These are phyloP conservation scores for Vinca minor DNA, from an alignment of 257 asterid species.

Conservation along the genomic window DNA sequence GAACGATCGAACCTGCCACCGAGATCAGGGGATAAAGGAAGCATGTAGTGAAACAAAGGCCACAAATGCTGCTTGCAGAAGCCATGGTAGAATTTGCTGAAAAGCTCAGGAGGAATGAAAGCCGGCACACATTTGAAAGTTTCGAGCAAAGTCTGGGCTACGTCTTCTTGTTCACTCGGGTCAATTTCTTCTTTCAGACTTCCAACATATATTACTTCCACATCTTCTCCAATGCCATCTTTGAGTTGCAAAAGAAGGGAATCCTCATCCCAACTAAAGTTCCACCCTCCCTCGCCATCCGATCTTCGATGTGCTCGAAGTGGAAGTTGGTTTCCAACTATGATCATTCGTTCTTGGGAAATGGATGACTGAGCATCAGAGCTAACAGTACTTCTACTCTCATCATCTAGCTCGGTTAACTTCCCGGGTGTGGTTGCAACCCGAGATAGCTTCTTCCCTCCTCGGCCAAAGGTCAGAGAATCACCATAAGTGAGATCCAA, in stretches of 20 bases:
- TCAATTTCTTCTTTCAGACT: slow-evolving; percentile 67
- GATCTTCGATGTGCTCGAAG: slow-evolving; percentile 45
- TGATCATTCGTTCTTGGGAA: slow-evolving; percentile 62
- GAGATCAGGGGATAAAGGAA: slow-evolving; percentile 81
- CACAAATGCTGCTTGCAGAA: slow-evolving; percentile 80
- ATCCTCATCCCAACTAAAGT: slow-evolving; percentile 81
- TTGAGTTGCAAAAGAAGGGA: slow-evolving; percentile 76
- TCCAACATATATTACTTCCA: slow-evolving; percentile 71
- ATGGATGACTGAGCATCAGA: slow-evolving; percentile 75
- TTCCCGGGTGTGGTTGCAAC: slow-evolving; percentile 77
- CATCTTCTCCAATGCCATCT: slow-evolving; percentile 78
- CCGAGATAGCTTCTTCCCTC: slow-evolving; percentile 52
- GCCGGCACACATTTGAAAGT: slow-evolving; percentile 83
- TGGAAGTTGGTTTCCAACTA: slow-evolving; percentile 79
- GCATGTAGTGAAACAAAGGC: slow-evolving; percentile 94
- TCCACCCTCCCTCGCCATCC: slow-evolving; percentile 45
- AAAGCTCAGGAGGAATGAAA: slow-evolving; percentile 65
- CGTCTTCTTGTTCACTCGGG: slow-evolving; percentile 55
- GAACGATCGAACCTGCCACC: slow-evolving; percentile 83
- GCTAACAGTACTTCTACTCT: slow-evolving; percentile 50
- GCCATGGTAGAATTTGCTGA: slow-evolving; percentile 73
- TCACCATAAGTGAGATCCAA: slow-evolving; percentile 66
- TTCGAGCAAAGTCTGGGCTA: slow-evolving; percentile 71
- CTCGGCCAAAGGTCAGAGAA: slow-evolving; percentile 49
- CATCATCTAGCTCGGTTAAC: slow-evolving; percentile 70